Conservation (phyloP, 2,329 filamentous ascomycete species). For the Passalora sequoiae region DNA sequence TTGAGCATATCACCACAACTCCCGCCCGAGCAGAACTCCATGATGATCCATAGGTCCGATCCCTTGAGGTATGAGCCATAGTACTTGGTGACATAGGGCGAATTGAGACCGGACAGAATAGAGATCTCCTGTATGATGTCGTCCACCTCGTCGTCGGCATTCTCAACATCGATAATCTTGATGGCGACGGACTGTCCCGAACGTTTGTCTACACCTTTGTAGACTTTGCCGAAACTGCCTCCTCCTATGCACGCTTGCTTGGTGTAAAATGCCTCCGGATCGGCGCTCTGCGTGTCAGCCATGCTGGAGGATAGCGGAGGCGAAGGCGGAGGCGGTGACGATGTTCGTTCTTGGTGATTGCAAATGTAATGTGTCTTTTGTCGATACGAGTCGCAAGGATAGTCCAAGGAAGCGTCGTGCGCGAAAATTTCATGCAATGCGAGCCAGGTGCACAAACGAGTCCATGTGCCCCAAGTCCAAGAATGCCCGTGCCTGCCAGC, state of each 20-base stretch:
- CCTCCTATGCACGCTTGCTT: conserved; percentile 73
- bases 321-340: background rate
- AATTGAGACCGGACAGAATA: conserved; percentile 92
- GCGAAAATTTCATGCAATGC: no score
- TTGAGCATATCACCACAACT: conserved; percentile 96
- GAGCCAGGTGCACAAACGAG: background rate
- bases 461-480: background rate
- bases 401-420: no score
- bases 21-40: conserved; percentile 97
- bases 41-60: conserved; percentile 96
- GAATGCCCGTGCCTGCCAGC: background rate
- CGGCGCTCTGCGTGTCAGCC: conserved; percentile 45
- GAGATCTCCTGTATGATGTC: conserved; percentile 99
- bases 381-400: no score
- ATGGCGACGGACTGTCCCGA: conserved; percentile 93
- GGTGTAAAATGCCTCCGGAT: conserved; percentile 87
- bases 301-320: conserved; percentile 11
- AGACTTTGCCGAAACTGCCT: conserved; percentile 97
- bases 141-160: conserved; percentile 97
- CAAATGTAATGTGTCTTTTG: no score
- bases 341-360: background rate
- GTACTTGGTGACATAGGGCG: conserved; percentile 95
- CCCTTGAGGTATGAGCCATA: conserved; percentile 95
- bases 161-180: conserved; percentile 98
- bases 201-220: conserved; percentile 94